Evolutionary conservation across 768 basidiomycete genomes (phyloP).

Genomic region (Candolleomyces aberdarensis): DNA sequence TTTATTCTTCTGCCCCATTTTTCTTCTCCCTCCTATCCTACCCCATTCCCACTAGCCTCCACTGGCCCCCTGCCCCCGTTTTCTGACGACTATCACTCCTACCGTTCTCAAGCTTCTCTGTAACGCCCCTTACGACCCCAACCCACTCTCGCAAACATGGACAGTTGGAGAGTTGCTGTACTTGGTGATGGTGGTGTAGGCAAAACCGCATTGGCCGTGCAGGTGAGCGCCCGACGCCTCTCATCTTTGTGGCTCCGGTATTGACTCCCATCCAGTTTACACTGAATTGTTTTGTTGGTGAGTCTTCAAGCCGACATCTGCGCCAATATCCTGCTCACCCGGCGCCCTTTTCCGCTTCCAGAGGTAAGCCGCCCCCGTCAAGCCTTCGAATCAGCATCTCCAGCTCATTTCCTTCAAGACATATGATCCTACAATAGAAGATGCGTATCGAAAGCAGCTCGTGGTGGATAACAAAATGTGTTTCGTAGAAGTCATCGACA

Average conservation of each 20-base stretch:
- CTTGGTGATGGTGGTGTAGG: conserved; percentile 97
- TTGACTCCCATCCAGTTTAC: conserved; percentile 63
- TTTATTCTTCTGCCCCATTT: conserved; percentile 16
- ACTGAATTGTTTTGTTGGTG: conserved; percentile 93
- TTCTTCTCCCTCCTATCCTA: background rate
- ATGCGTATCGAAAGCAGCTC: conserved; percentile 93
- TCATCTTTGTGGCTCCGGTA: conserved; percentile 11
- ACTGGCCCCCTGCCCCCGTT: background rate
- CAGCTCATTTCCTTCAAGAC: conserved; percentile 46
- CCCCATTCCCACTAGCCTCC: conserved; percentile 4
- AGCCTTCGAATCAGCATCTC: background rate
- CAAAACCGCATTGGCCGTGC: conserved; percentile 94
- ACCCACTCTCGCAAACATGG: conserved; percentile 45
- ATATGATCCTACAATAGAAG: conserved; percentile 98
- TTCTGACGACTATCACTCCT: conserved; percentile 3
- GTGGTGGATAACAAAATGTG: conserved; percentile 95
- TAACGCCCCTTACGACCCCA: too few relatives aligned
- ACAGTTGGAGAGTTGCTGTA: conserved; percentile 94
- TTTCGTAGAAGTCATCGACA: conserved; percentile 95
- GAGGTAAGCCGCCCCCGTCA: conserved; percentile 43
- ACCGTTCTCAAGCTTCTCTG: background rate
- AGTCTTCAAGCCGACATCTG: conserved; percentile 27
- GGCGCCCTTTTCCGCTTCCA: conserved; percentile 25
- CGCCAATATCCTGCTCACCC: conserved; percentile 9
- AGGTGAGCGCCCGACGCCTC: conserved; percentile 49